These are phyloP conservation scores for Sphaerobolus stellatus DNA, from an alignment of 1,284 basidiomycete species.

Conservation along the genomic window DNA sequence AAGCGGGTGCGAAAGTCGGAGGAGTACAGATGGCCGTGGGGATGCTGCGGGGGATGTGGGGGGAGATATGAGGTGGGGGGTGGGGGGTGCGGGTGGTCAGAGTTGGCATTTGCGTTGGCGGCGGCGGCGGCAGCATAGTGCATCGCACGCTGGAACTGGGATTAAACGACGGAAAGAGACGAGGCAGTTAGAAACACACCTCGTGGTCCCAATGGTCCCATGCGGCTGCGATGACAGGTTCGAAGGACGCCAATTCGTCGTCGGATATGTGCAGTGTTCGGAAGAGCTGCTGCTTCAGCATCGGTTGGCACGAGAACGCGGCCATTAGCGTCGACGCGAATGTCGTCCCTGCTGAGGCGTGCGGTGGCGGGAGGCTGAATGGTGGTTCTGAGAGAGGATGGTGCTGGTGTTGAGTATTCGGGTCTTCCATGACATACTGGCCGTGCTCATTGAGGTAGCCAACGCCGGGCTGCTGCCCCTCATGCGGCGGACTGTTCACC, in stretches of 20 bases:
- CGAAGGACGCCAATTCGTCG: conserved; percentile 73
- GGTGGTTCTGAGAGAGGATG: conserved; percentile 37
- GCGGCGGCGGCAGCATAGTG: conserved; percentile 11
- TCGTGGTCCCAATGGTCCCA: conserved; percentile 82
- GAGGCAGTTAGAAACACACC: conserved; percentile 48
- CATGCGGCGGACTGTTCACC: too few relatives aligned
- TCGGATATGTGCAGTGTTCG: conserved; percentile 69
- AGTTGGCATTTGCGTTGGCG: neutral
- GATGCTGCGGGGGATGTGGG: conserved; percentile 11
- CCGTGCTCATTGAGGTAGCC: conserved; percentile 47
- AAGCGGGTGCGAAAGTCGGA: conserved; percentile 68
- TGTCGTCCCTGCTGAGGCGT: conserved; percentile 56
- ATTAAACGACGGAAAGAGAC: neutral
- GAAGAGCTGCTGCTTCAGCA: conserved; percentile 70
- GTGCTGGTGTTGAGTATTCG: conserved; percentile 33
- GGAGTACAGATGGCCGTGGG: conserved; percentile 4
- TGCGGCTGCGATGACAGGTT: conserved; percentile 74
- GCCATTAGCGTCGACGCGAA: conserved; percentile 71
- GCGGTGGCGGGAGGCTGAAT: conserved; percentile 20
- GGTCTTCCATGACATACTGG: conserved; percentile 47
- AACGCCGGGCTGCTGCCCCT: too few relatives aligned
- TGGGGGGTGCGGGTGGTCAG: neutral
- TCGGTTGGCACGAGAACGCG: conserved; percentile 67
- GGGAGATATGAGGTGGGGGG: conserved; percentile 12
- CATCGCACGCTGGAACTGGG: conserved; percentile 2